Percentiles rank a stretch among this genome's conserved stretches.
These are phyloP conservation scores for Ensete ventricosum DNA, from an alignment of 176 grass and related monocot species.

Conservation along the genomic window DNA sequence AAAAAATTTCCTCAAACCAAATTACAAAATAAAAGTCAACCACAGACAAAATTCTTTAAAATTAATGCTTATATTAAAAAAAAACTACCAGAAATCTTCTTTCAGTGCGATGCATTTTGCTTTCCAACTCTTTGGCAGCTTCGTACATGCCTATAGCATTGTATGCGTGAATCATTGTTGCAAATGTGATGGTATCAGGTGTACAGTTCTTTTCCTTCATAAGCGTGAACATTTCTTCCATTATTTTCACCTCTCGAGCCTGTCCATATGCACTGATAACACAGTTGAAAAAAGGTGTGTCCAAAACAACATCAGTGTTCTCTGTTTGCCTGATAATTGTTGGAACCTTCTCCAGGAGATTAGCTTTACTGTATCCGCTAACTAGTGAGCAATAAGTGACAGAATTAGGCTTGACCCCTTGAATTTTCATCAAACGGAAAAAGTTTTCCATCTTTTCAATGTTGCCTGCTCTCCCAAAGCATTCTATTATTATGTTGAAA, in stretches of 20 bases:
- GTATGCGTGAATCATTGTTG: conserved; percentile 61
- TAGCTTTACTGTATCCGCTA: conserved; percentile 60
- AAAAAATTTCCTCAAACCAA: neutral
- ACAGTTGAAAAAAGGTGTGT: conserved; percentile 83
- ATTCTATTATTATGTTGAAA: conserved; percentile 69
- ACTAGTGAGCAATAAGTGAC: conserved; percentile 78
- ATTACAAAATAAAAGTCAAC: neutral
- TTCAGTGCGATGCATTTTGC: conserved; percentile 24
- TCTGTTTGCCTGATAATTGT: conserved; percentile 66
- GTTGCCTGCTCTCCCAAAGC: conserved; percentile 57
- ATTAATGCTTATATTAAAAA: neutral
- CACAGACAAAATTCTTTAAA: neutral
- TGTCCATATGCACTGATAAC: conserved; percentile 63
- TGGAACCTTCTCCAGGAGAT: conserved; percentile 58
- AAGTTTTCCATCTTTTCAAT: conserved; percentile 89
- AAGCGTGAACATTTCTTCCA: conserved; percentile 73
- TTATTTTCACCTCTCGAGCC: conserved; percentile 60
- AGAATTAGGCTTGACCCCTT: conserved; percentile 63
- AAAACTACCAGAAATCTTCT: conserved; percentile 27
- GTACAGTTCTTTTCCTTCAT: conserved; percentile 84
- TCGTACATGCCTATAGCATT: conserved; percentile 50
- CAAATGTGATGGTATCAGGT: conserved; percentile 59
- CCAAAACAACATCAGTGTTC: conserved; percentile 66
- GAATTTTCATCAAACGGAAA: conserved; percentile 80
- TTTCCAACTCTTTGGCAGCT: conserved; percentile 41